Evolutionary conservation across 257 asterid genomes (phyloP), one percentile per base, ranked within the genome.

Genomic region (Haberlea rhodopensis): DNA sequence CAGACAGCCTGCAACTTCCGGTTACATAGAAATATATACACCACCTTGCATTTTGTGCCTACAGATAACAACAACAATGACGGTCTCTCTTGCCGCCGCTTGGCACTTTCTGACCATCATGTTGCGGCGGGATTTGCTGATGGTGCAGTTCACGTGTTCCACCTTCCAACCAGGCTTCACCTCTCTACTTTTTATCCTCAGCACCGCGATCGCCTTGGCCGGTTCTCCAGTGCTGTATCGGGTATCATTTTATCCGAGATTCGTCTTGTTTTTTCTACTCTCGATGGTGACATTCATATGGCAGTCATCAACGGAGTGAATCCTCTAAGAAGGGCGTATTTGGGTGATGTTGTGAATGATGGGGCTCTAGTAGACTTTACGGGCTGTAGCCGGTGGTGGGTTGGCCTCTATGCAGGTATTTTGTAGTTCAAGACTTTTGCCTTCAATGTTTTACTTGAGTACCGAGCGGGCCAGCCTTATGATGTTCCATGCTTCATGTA

Each of bases 351-450:
- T n/a, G 91, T 91, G 8, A 80, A 81, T 11, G 89, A 91, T 25
- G 98, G 98, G 5, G 94, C 83, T 24, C 70, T 91, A 3, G 94
- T 89, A 9, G 98, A 91, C 63, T 91, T 91, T 67, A 64, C 95
- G 13, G 98, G 98, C 2, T 69, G 82, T 53, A 26, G 66, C 71
- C 87, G 71, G 57, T 89, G 98, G 98, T 91, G 98, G 98, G 97
- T 91, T 53, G 98, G 98, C 63, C 86, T 91, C 2, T 88, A 83
- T 58, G 97, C 96, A 77, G 96, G 96, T 89, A 46, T 16, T 57
- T 34, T n/a, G 29, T 16, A 21, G 13, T 26, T 19, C 37, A 58
- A 19, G 19, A 10, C 22, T 4, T 1, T 21, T 1, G 16, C 10
- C 22, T 37, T 27, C 3, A 21, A 56, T 22, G 45, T 19, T 20